phyloP scores from a whole-genome alignment of 176 grass and related monocot species.

The Secale cereale region DNA sequence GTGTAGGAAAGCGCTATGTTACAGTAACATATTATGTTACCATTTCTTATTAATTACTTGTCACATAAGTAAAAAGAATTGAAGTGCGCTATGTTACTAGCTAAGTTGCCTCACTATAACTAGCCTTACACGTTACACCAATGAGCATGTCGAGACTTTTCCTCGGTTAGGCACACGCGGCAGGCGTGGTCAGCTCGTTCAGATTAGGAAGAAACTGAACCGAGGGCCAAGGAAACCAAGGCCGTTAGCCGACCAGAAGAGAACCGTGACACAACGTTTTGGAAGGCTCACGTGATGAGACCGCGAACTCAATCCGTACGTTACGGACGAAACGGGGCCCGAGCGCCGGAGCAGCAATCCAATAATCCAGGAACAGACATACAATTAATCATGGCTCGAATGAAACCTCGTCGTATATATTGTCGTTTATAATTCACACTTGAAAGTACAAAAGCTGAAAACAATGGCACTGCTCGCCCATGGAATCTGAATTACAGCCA shows the following conservation, averaged over 20 bases:
- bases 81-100: no score
- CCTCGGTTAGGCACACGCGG: background rate
- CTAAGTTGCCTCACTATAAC: no score
- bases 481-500: slow-evolving; percentile 41
- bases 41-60: no score
- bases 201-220: background rate
- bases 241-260: background rate
- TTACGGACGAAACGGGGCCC: background rate
- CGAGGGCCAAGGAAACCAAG: background rate
- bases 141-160: background rate
- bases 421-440: slow-evolving; percentile 29
- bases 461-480: slow-evolving; percentile 28
- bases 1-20: no score
- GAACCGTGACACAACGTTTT: background rate
- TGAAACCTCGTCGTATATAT: background rate
- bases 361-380: no score
- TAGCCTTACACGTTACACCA: background rate
- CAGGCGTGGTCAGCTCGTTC: background rate
- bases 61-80: no score
- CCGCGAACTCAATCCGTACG: background rate
- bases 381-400: background rate
- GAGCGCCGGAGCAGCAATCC: background rate
- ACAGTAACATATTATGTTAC: no score
- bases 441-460: slow-evolving; percentile 22
- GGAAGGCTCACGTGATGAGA: background rate